Evolutionary conservation across 306 rosid species (phyloP).

Genomic region (Arachis hypogaea): DNA sequence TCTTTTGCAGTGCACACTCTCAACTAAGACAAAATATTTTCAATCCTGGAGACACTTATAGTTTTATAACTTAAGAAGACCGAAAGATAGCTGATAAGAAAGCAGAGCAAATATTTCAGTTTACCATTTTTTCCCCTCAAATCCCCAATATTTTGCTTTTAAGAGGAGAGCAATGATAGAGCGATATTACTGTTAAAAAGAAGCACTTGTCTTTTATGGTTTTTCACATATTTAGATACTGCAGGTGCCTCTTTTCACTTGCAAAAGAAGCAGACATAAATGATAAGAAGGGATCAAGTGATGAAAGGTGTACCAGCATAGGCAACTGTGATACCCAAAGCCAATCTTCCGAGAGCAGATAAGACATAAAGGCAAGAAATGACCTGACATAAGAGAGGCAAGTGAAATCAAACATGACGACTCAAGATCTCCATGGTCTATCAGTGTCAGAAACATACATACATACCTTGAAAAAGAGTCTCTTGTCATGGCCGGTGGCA

Average conservation of each 20-base stretch:
- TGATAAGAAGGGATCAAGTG: neutral
- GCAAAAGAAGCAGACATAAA: too few relatives aligned
- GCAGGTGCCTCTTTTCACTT: too few relatives aligned
- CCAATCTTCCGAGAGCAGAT: conserved; percentile 81
- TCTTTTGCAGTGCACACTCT: conserved; percentile 3
- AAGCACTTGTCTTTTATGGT: too few relatives aligned
- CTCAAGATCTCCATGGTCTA: conserved; percentile 10
- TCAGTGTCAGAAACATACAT: neutral
- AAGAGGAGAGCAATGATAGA: neutral
- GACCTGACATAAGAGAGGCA: conserved; percentile 56
- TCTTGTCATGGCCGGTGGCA: conserved; percentile 93
- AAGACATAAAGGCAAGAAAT: conserved; percentile 64
- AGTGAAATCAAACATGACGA: neutral
- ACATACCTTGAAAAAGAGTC: conserved; percentile 77
- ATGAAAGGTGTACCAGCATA: conserved; percentile 63
- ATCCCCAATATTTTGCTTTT: conserved; percentile 4
- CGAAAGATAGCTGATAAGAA: neutral
- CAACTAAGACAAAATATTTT: neutral
- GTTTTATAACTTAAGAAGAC: neutral
- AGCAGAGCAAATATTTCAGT: neutral
- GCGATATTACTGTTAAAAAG: too few relatives aligned
- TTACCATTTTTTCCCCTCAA: neutral
- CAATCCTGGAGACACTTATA: conserved; percentile 10
- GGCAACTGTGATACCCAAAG: conserved; percentile 81
- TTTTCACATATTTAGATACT: too few relatives aligned